These are phyloP conservation scores for Naganishia friedmannii DNA, from an alignment of 768 basidiomycete genomes.

Conservation along the genomic window DNA sequence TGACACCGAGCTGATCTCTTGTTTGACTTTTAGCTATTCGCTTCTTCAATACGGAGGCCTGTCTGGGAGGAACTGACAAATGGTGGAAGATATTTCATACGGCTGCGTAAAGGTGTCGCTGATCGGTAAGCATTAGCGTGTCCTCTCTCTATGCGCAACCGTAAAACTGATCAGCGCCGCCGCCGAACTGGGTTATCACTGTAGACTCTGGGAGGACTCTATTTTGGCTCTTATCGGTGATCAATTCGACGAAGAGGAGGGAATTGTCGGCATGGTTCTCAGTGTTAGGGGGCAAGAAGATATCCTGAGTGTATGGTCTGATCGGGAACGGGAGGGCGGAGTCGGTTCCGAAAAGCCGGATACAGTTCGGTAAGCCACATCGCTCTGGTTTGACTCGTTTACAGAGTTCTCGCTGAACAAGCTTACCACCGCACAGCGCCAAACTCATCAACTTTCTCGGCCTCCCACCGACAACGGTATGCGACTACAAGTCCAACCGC, in stretches of 20 bases:
- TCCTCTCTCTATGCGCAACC: too few relatives aligned
- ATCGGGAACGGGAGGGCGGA: slow-evolving; percentile 59
- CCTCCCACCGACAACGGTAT: slow-evolving; percentile 71
- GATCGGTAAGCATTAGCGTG: slow-evolving; percentile 66
- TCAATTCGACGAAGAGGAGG: slow-evolving; percentile 65
- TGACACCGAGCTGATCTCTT: slow-evolving; percentile 17
- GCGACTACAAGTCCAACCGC: slow-evolving; percentile 88
- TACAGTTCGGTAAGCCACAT: slow-evolving; percentile 67
- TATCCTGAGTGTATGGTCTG: slow-evolving; percentile 89
- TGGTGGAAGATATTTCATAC: slow-evolving; percentile 94
- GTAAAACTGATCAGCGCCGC: too few relatives aligned
- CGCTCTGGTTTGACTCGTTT: not conserved
- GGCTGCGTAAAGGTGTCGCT: slow-evolving; percentile 76
- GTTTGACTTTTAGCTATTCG: slow-evolving; percentile 63
- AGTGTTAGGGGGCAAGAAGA: slow-evolving; percentile 91
- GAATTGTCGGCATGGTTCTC: slow-evolving; percentile 88
- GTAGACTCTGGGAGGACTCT: slow-evolving; percentile 38
- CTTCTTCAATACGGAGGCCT: slow-evolving; percentile 75
- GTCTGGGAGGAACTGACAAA: slow-evolving; percentile 97
- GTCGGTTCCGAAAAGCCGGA: slow-evolving; percentile 60
- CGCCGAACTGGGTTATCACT: too few relatives aligned
- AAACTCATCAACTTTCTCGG: slow-evolving; percentile 72
- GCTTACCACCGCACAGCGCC: slow-evolving; percentile 59
- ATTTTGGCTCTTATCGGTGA: slow-evolving; percentile 84
- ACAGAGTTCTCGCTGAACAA: slow-evolving; percentile 33